These are phyloP conservation scores for Avena atlantica DNA, from an alignment of 176 grass and related monocot species.

Conservation along the genomic window DNA sequence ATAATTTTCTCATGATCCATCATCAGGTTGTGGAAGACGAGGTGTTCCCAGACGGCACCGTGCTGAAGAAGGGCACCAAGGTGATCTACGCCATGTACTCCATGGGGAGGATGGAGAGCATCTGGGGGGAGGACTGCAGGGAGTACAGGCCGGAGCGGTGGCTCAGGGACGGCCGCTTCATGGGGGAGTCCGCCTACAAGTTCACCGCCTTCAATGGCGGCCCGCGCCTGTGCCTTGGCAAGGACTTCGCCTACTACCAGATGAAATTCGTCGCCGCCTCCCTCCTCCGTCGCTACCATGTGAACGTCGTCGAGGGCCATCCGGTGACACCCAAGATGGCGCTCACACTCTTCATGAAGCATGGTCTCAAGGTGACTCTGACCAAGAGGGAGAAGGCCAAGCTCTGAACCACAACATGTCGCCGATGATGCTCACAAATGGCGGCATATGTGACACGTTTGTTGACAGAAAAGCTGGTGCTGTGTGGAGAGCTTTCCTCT, in stretches of 20 bases:
- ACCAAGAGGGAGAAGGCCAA: conserved; percentile 56
- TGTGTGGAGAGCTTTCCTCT: conserved; percentile 27
- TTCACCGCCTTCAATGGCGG: conserved; percentile 97
- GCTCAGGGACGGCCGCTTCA: conserved; percentile 85
- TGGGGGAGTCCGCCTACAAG: conserved; percentile 89
- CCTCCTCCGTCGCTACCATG: conserved; percentile 73
- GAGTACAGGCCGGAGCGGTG: conserved; percentile 94
- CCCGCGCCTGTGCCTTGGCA: conserved; percentile 82
- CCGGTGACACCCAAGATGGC: conserved; percentile 83
- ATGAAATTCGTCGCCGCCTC: conserved; percentile 92
- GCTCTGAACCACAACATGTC: conserved; percentile 28
- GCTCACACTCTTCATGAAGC: conserved; percentile 96
- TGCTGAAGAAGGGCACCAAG: conserved; percentile 92
- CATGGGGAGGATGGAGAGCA: conserved; percentile 96
- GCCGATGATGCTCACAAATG: neutral
- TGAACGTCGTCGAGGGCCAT: conserved; percentile 66
- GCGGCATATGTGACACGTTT: neutral
- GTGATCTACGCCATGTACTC: conserved; percentile 89
- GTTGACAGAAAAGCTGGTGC: neutral
- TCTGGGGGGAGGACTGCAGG: conserved; percentile 86
- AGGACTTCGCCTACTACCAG: conserved; percentile 99
- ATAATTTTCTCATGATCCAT: conserved; percentile 7
- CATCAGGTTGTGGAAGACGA: conserved; percentile 92
- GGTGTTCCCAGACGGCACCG: conserved; percentile 91
- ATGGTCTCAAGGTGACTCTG: conserved; percentile 85